Evolutionary conservation across 306 rosid genomes (phyloP), one percentile per base, ranked within the genome.

Genomic region (Rosa rugosa): DNA sequence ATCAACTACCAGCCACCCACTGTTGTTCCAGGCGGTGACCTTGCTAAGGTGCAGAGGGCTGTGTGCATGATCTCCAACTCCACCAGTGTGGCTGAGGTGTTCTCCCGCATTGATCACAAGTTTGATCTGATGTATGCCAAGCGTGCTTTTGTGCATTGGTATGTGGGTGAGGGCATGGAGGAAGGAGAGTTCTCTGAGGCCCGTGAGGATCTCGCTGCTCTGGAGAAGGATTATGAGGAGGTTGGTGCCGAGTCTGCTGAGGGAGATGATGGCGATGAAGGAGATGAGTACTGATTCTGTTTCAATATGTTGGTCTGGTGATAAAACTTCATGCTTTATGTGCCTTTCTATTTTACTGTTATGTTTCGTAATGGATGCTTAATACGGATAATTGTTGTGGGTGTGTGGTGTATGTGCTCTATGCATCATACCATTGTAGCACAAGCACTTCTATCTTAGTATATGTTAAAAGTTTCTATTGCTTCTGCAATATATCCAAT

Each of bases 181-280:
- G 97, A 92, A 84, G 98, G 98, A 22, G 98, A 93, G 80, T 93
- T 93, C 87, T 93, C 98, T 0, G 98, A 93, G 88, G 98, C 98
- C 23, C 91, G 98, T 41, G 97, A 93, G 89, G 98, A 93, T 73
- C 97, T 93, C 27, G 98, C 98, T 80, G 98, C 98, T 5, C 79
- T 93, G 23, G 98, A 93, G 90, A 93, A 93, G 87, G 98, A 93
- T 73, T 93, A 93, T 25, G 97, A 91, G 80, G 97, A 91, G 81
- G 98, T 93, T 18, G 97, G 97, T 9, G 93, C 93, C 0, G 97
- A 93, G 86, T 86, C 93, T 31, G 95, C 90, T 4, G 98, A 93
- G 23, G 93, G 89, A 44, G 98, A 91, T 0, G 96, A 90, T 8
- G 91, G 75, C 0, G 93, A 89, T 25, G 97, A 91, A 5, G 93